Evolutionary conservation across 2,329 filamentous ascomycete species (phyloP).

Genomic region (Pseudogymnoascus sp.): DNA sequence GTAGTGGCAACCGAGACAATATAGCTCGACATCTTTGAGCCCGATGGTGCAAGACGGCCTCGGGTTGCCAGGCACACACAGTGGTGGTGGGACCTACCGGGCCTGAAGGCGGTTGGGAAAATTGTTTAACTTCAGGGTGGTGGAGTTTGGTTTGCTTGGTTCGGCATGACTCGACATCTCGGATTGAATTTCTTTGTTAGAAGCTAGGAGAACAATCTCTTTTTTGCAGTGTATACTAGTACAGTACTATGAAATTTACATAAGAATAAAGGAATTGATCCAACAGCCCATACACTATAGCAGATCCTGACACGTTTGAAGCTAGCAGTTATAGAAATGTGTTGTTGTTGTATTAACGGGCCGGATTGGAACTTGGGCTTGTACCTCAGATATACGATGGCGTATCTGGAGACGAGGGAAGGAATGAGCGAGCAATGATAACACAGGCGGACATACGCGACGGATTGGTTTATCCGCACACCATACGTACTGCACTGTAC

Average conservation of each 20-base stretch:
- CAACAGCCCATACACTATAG: neutral
- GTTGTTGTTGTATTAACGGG: neutral
- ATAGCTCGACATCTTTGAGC: neutral
- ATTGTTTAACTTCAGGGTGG: neutral
- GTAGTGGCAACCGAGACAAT: constrained; percentile 6
- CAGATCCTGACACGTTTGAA: neutral
- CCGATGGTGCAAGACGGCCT: constrained; percentile 5
- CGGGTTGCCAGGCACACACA: constrained; percentile 5
- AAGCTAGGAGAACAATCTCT: neutral
- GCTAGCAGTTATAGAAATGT: neutral
- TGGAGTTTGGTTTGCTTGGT: neutral
- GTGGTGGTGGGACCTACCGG: neutral
- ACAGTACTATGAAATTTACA: neutral
- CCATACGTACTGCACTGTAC: too few relatives aligned
- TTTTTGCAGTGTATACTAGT: neutral
- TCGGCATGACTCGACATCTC: neutral
- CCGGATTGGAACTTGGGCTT: neutral
- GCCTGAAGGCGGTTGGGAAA: neutral
- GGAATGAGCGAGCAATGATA: neutral
- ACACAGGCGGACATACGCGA: neutral
- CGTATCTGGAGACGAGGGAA: neutral
- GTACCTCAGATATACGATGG: constrained; percentile 8
- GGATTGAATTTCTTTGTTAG: neutral
- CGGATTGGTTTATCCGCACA: neutral
- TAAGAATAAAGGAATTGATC: neutral